phyloP scores from a whole-genome alignment of 768 basidiomycete genomes.

The Mycena vulgaris region DNA sequence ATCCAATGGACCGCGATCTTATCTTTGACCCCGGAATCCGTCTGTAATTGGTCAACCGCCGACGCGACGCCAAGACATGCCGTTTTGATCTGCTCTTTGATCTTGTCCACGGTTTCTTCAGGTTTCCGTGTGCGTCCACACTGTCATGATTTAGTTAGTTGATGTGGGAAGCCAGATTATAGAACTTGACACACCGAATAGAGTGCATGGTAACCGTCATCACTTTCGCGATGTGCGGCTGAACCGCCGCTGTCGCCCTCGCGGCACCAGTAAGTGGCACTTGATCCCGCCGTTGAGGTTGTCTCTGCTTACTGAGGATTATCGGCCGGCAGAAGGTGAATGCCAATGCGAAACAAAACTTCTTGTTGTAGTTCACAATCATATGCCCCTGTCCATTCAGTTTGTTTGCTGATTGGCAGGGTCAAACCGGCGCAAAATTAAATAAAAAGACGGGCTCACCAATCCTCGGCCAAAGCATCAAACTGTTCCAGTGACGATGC shows the following conservation, averaged over 20 bases:
- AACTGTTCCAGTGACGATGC: slow-evolving; percentile 49
- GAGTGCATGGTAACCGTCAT: slow-evolving; percentile 1
- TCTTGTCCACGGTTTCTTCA: background rate
- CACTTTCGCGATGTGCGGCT: slow-evolving; percentile 36
- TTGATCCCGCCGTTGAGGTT: background rate
- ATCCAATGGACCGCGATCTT: slow-evolving; percentile 49
- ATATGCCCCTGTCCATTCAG: slow-evolving; percentile 36
- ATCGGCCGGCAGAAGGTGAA: slow-evolving; percentile 46
- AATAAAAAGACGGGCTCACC: no score
- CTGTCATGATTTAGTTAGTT: background rate
- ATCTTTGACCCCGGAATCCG: slow-evolving; percentile 48
- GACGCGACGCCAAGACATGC: slow-evolving; percentile 40
- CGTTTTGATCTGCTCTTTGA: slow-evolving; percentile 6
- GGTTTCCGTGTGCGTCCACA: background rate
- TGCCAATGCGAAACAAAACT: slow-evolving; percentile 43
- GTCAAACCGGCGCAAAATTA: no score
- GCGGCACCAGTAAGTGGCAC: slow-evolving; percentile 38
- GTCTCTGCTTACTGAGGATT: slow-evolving; percentile 47
- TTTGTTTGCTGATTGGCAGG: no score
- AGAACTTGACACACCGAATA: background rate
- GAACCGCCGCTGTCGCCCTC: slow-evolving; percentile 42
- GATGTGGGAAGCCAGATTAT: slow-evolving; percentile 41
- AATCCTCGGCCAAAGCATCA: slow-evolving; percentile 42
- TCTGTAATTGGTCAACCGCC: slow-evolving; percentile 28
- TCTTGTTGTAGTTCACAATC: slow-evolving; percentile 42